Base-by-base conservation (phyloP, 2,329 filamentous ascomycete species). In the Neopestalotiopsis rosae region DNA sequence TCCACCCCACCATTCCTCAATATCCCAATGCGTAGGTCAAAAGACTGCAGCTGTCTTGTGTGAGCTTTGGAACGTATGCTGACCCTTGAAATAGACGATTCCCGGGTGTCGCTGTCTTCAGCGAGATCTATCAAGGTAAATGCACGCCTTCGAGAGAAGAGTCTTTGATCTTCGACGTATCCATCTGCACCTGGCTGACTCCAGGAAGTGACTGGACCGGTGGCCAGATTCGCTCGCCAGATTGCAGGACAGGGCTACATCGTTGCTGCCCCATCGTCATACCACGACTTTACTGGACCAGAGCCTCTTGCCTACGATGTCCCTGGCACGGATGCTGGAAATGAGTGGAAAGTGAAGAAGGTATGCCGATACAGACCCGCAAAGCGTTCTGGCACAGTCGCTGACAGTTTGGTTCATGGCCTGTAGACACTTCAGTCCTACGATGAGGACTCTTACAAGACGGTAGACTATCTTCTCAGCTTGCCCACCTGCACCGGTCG, bases 231-330 rank as follows among this genome's bases (percentile, higher is more conserved):
- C 76, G 94, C 94, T 65, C 90, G 95, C 70, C 94, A 97, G 79
- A 97, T 98, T 75, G 93, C 94, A 52, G 92, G 94, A 2, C 93
- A 97, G 73, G 95, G 95, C 76, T 98, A 97, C 84, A 97, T 98
- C 74, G 94, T 95, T 73, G 95, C 93, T 10, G 94, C 94, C 0
- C 94, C 94, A 0, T 96, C 93, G 45, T 95, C 91, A 40, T 98
- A 97, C 81, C 95, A 98, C 79, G 95, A 98, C 81, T 98, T 98
- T 82, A 94, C 91, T 1, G 92, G 92, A 4, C 93, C 94, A 0
- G 93, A 95, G 76, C 85, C 95, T 12, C 85, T 98, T 56, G 89
- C 92, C 64, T 98, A 98, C 79, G 93, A 98, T 77, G 94, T 87
- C 0, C 92, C 92, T 1, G 95, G 96, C 66, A 98, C 95, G 0